Conservation (phyloP, 1,284 basidiomycete species). For the Meripilus lineatus region DNA sequence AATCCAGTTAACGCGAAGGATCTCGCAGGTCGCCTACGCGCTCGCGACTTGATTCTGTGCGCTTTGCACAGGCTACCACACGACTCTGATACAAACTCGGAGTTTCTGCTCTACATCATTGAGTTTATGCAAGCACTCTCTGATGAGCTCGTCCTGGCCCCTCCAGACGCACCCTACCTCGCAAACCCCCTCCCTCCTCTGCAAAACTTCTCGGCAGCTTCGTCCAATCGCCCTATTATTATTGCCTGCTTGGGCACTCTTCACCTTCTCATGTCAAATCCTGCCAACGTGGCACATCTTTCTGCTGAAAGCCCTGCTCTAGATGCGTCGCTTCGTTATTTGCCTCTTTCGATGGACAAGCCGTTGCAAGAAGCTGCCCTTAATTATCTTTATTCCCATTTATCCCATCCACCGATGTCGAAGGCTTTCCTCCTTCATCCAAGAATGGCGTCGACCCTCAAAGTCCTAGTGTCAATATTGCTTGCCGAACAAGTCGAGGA, state of each 20-base stretch:
- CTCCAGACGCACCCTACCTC: slow-evolving; percentile 19
- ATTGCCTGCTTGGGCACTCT: slow-evolving; percentile 58
- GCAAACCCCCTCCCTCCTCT: slow-evolving; percentile 28
- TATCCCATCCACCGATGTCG: slow-evolving; percentile 71
- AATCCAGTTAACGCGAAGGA: slow-evolving; percentile 60
- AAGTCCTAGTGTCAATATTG: slow-evolving; percentile 61
- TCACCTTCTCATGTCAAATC: slow-evolving; percentile 55
- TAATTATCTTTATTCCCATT: slow-evolving; percentile 73
- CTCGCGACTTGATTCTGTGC: slow-evolving; percentile 53
- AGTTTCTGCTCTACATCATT: slow-evolving; percentile 63
- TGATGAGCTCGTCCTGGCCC: slow-evolving; percentile 23
- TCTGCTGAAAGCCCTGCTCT: slow-evolving; percentile 51
- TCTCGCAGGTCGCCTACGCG: slow-evolving; percentile 53
- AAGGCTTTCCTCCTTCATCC: slow-evolving; percentile 68
- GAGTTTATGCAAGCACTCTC: slow-evolving; percentile 51
- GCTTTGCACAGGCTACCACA: slow-evolving; percentile 52
- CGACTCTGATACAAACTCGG: slow-evolving; percentile 55
- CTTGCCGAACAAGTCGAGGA: slow-evolving; percentile 67
- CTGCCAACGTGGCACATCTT: slow-evolving; percentile 52
- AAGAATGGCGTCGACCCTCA: slow-evolving; percentile 62
- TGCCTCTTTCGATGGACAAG: slow-evolving; percentile 72
- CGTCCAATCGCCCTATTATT: slow-evolving; percentile 69
- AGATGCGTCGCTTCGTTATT: slow-evolving; percentile 57
- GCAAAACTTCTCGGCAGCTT: slow-evolving; percentile 43
- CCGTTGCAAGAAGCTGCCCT: slow-evolving; percentile 62